Evolutionary conservation across 2,329 filamentous ascomycete species (phyloP).

Genomic region (Diaporthe sp.): DNA sequence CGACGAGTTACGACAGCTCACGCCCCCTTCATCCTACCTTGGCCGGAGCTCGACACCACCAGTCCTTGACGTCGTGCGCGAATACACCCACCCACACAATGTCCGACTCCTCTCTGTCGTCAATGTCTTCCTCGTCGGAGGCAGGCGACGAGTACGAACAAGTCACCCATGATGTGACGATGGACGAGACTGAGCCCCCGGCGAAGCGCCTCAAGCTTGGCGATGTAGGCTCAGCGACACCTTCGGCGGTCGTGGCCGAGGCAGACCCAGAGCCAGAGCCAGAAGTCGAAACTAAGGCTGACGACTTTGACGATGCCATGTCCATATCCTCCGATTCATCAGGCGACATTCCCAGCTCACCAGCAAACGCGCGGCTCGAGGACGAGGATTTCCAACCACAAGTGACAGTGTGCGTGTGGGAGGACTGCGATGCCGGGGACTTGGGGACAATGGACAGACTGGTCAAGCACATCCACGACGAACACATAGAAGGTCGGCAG

Average conservation of each 20-base stretch:
- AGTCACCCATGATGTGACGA: constrained; percentile 56
- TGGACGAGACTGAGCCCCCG: constrained; percentile 58
- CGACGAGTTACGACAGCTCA: not conserved
- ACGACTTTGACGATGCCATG: constrained; percentile 66
- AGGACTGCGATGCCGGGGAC: constrained; percentile 79
- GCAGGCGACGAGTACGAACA: constrained; percentile 61
- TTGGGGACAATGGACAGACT: constrained; percentile 85
- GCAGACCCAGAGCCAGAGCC: constrained; percentile 65
- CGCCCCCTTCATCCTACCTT: not conserved
- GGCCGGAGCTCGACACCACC: not conserved
- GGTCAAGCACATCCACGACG: constrained; percentile 88
- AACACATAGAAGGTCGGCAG: constrained; percentile 92
- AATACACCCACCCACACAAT: constrained; percentile 24
- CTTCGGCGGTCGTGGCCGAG: constrained; percentile 60
- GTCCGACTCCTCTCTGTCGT: constrained; percentile 63
- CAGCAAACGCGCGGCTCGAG: constrained; percentile 75
- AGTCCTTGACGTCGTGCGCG: not conserved
- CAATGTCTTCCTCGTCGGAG: constrained; percentile 58
- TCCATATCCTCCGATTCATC: constrained; percentile 82
- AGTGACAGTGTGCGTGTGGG: constrained; percentile 84
- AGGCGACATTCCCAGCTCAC: constrained; percentile 83
- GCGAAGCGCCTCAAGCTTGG: constrained; percentile 64
- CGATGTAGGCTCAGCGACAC: constrained; percentile 58
- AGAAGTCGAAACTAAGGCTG: constrained; percentile 61
- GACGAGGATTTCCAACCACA: constrained; percentile 84